Percentiles rank a stretch among this genome's conserved stretches.
These are phyloP conservation scores for Aspergillus sp. DNA, from an alignment of 2,329 filamentous ascomycete species.

Conservation along the genomic window DNA sequence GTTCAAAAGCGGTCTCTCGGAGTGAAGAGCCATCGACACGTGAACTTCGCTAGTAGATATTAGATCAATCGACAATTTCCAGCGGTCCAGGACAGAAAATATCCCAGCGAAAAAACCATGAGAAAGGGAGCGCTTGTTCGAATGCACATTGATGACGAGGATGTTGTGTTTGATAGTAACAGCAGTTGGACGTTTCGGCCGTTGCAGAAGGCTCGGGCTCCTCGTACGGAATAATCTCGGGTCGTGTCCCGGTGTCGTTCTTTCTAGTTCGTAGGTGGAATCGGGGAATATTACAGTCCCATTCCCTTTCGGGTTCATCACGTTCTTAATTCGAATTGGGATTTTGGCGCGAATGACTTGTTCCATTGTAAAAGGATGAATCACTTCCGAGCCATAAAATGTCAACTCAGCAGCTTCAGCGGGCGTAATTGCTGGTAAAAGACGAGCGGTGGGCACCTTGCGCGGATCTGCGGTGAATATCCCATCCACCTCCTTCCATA, in stretches of 20 bases:
- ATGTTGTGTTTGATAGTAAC: slow-evolving; percentile 98
- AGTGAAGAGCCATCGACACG: slow-evolving; percentile 94
- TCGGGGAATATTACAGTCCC: slow-evolving; percentile 76
- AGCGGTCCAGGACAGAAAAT: slow-evolving; percentile 84
- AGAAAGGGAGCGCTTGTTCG: slow-evolving; percentile 92
- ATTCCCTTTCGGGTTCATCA: slow-evolving; percentile 63
- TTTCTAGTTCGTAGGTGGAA: slow-evolving; percentile 52
- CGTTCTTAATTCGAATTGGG: slow-evolving; percentile 69
- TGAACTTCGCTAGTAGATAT: slow-evolving; percentile 97
- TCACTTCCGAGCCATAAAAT: slow-evolving; percentile 92
- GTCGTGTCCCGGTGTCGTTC: slow-evolving; percentile 56
- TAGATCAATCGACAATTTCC: slow-evolving; percentile 87
- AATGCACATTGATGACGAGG: slow-evolving; percentile 95
- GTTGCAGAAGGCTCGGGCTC: slow-evolving; percentile 50
- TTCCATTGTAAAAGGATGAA: slow-evolving; percentile 98
- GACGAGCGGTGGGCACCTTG: slow-evolving; percentile 86
- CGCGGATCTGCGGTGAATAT: slow-evolving; percentile 86
- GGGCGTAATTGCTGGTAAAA: slow-evolving; percentile 87
- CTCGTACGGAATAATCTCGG: slow-evolving; percentile 52
- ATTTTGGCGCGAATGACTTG: slow-evolving; percentile 70
- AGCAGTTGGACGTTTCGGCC: slow-evolving; percentile 75
- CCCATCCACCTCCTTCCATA: slow-evolving; percentile 99
- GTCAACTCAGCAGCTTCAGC: slow-evolving; percentile 95
- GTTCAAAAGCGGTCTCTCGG: slow-evolving; percentile 60
- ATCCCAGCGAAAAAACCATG: slow-evolving; percentile 95